Conservation (phyloP, 305 asterid genomes). For the Ajuga reptans region DNA sequence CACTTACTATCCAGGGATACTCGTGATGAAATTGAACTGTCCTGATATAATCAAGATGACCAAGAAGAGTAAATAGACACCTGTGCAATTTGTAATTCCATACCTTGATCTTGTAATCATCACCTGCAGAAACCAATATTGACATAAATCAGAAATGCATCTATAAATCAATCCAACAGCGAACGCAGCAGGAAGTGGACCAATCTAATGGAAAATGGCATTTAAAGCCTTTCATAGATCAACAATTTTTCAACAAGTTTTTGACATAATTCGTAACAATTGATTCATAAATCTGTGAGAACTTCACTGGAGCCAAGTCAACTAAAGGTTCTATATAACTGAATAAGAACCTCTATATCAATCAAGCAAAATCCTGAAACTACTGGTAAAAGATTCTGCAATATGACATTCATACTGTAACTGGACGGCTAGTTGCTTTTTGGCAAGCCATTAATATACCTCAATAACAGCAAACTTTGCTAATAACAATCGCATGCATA, state of each 20-base stretch:
- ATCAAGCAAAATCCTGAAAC: too few species aligned
- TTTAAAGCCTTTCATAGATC: background rate
- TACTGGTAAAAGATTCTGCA: too few species aligned
- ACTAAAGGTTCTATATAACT: background rate
- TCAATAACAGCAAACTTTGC: background rate
- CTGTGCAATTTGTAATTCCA: constrained; percentile 93
- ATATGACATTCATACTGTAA: background rate
- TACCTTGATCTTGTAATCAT: constrained; percentile 93
- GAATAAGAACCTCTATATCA: background rate
- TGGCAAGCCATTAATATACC: background rate
- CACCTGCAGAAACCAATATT: constrained; percentile 47
- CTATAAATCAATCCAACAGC: background rate
- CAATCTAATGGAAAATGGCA: background rate
- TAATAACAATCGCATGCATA: background rate
- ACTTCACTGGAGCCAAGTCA: background rate
- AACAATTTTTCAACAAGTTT: background rate
- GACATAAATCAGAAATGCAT: background rate
- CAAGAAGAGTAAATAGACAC: constrained; percentile 84
- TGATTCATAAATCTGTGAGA: background rate
- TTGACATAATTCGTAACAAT: background rate
- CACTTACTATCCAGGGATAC: constrained; percentile 93
- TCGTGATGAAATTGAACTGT: constrained; percentile 97
- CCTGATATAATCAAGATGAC: constrained; percentile 93
- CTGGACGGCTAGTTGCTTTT: background rate
- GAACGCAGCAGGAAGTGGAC: background rate